Evolutionary conservation across 2,329 filamentous ascomycete genomes (phyloP).

Genomic region (Arthrobotrys musiformis): DNA sequence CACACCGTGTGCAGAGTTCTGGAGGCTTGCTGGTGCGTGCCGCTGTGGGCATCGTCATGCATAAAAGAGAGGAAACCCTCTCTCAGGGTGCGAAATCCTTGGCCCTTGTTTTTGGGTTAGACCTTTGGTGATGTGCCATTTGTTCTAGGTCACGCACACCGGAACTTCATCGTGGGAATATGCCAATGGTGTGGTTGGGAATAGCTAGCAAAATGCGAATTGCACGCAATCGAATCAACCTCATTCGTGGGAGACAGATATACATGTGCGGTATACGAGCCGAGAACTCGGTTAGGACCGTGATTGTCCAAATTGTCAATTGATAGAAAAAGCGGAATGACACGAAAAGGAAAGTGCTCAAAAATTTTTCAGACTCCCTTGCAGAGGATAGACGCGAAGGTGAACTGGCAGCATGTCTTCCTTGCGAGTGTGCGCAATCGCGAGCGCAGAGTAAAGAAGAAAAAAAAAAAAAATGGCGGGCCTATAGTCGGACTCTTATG

Average conservation of each 20-base stretch:
- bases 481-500: neutral
- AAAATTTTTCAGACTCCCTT: slow-evolving; percentile 20
- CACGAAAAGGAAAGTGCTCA: slow-evolving; percentile 7
- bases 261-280: slow-evolving; percentile 14
- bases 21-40: slow-evolving; percentile 19
- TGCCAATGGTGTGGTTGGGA: slow-evolving; percentile 18
- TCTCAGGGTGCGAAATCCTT: neutral
- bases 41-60: slow-evolving; percentile 45
- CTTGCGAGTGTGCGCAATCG: slow-evolving; percentile 1
- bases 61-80: neutral
- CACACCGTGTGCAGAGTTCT: neutral
- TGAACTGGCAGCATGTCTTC: slow-evolving; percentile 9
- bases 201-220: no score
- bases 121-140: slow-evolving; percentile 49
- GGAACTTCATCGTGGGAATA: slow-evolving; percentile 10
- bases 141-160: slow-evolving; percentile 16
- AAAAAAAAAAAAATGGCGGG: neutral
- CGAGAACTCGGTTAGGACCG: slow-evolving; percentile 1
- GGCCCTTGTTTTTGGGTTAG: slow-evolving; percentile 29
- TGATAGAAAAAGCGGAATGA: slow-evolving; percentile 15
- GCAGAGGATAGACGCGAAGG: slow-evolving; percentile 1
- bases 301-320: slow-evolving; percentile 26
- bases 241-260: slow-evolving; percentile 8
- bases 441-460: neutral
- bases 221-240: slow-evolving; percentile 1